Conservation (phyloP, 371 early-diverging fungal genomes). For the Basidiobolus heterosporus region DNA sequence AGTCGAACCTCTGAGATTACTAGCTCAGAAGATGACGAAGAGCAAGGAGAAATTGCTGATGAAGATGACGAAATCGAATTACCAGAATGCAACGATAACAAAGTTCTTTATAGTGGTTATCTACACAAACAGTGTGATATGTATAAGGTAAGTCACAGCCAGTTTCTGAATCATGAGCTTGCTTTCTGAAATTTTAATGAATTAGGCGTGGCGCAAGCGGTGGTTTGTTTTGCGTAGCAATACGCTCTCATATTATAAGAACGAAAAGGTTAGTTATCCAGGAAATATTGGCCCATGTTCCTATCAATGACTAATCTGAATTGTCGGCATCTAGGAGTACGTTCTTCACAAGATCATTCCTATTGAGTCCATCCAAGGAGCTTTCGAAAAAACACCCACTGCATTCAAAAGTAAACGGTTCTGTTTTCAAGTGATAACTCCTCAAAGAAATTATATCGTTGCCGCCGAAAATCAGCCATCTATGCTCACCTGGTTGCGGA, state of each 20-base stretch:
- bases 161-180: not conserved
- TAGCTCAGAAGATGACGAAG: slow-evolving; percentile 13
- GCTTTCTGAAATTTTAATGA: not conserved
- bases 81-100: slow-evolving; percentile 17
- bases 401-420: too few relatives aligned
- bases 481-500: too few relatives aligned
- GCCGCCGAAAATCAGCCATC: too few relatives aligned
- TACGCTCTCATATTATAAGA: slow-evolving; percentile 61
- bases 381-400: too few relatives aligned
- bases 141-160: slow-evolving; percentile 26
- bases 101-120: slow-evolving; percentile 51
- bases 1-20: slow-evolving; percentile 1
- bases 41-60: slow-evolving; percentile 12
- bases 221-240: slow-evolving; percentile 72
- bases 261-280: slow-evolving; percentile 32
- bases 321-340: too few relatives aligned
- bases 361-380: too few relatives aligned
- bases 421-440: too few relatives aligned
- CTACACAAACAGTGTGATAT: slow-evolving; percentile 43
- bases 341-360: too few relatives aligned
- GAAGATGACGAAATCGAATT: slow-evolving; percentile 11
- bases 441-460: too few relatives aligned
- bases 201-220: slow-evolving; percentile 59
- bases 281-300: too few relatives aligned
- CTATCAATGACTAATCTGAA: too few relatives aligned